Conservation (phyloP, 2,329 filamentous ascomycete genomes). For the Lecanicillium sp. region DNA sequence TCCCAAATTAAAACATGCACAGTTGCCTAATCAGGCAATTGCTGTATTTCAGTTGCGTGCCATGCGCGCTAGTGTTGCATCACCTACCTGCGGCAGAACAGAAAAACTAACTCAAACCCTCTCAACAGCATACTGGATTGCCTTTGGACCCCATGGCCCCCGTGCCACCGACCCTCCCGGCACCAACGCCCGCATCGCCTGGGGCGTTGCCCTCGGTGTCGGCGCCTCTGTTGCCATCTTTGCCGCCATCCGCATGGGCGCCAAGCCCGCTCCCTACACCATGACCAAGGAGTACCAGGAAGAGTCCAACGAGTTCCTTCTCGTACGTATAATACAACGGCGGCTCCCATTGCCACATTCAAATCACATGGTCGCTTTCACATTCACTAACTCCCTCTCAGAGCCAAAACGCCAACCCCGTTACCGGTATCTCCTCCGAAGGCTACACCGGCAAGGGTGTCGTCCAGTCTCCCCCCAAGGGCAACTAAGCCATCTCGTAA, state of each 20-base stretch:
- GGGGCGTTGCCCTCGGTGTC: slow-evolving; percentile 65
- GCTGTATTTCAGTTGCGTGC: neutral
- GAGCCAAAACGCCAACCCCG: slow-evolving; percentile 78
- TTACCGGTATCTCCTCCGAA: slow-evolving; percentile 75
- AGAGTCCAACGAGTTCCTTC: slow-evolving; percentile 87
- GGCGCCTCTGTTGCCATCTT: slow-evolving; percentile 66
- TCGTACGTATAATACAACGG: slow-evolving; percentile 53
- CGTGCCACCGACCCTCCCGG: slow-evolving; percentile 77
- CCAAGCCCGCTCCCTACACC: slow-evolving; percentile 67
- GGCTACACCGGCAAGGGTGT: slow-evolving; percentile 73
- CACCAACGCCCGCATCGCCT: slow-evolving; percentile 72
- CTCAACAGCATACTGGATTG: slow-evolving; percentile 90
- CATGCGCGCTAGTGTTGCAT: slow-evolving; percentile 9
- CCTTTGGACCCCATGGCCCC: slow-evolving; percentile 93
- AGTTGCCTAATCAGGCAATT: slow-evolving; percentile 11
- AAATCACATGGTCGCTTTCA: too few species aligned
- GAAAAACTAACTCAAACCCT: slow-evolving; percentile 33
- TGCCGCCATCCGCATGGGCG: slow-evolving; percentile 62
- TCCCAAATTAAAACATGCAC: neutral
- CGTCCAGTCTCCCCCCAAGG: slow-evolving; percentile 63
- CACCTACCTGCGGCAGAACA: slow-evolving; percentile 12
- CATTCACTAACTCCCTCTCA: slow-evolving; percentile 32
- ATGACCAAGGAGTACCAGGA: slow-evolving; percentile 99
- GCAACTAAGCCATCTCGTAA: slow-evolving; percentile 32
- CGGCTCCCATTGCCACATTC: too few species aligned